Evolutionary conservation across 371 early-diverging fungal species (phyloP), one percentile per base, ranked within the genome.

Genomic region (Mortierella sp.): DNA sequence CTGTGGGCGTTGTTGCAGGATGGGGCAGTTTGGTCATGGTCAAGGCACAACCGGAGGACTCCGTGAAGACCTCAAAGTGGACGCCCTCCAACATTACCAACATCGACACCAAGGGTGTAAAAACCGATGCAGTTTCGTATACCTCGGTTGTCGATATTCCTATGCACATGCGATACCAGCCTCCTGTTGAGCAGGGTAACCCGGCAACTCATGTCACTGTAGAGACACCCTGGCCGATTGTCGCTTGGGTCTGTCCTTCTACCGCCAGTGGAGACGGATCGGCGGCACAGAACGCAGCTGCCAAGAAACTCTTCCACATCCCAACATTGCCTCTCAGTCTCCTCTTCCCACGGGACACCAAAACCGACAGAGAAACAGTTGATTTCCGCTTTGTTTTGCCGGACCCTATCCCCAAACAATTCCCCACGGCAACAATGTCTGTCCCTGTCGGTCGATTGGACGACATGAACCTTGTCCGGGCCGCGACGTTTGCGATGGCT

Each of bases 161-260:
- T 14, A 82, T 86, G 86, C 86, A 86, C 46, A 86, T 79, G 79
- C 79, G 86, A 1, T 86, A 86, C 72, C 86, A 86, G 46, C 86
- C 86, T 2, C 86, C 86, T 14, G 75, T 86, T 14, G 43, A 82
- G 0, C 67, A 31, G 40, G 75, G 75, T 1, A 54, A 81, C 40
- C 71, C 82, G 10, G 82, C 78, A 0, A 82, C 80, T 3, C 86
- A 86, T 72, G 71, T 79, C 8, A 43, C 77, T 26, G 86, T 82
- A 0, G 61, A 69, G 1, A 67, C 82, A 19, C 86, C 82, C 14
- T 86, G 82, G 82, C 86, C 86, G 1, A 54, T 86, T 53, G 86
- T 86, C 31, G 80, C 82, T 44, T 86, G 86, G 86, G 55, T 70
- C 19, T 86, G 86, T 11, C 80, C 86, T 0, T 40, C 64, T 28